Conservation (phyloP, 2,329 filamentous ascomycete genomes). For the Rosellinia necatrix region DNA sequence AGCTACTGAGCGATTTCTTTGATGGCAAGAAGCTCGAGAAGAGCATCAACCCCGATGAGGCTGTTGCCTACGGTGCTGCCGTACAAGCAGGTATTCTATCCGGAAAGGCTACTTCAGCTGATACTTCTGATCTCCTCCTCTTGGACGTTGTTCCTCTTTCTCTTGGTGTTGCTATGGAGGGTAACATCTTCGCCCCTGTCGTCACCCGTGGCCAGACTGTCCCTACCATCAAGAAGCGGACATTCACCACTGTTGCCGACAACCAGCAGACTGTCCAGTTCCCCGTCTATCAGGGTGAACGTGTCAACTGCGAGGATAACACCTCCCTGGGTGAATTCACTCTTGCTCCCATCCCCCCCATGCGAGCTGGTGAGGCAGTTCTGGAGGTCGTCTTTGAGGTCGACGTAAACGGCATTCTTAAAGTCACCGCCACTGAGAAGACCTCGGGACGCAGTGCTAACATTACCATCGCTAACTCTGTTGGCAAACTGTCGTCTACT, state of each 20-base stretch:
- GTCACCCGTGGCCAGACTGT: slow-evolving; percentile 80
- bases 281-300: slow-evolving; percentile 94
- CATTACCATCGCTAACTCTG: slow-evolving; percentile 99
- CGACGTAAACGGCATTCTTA: slow-evolving; percentile 99
- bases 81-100: slow-evolving; percentile 99
- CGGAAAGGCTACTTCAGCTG: slow-evolving; percentile 94
- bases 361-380: slow-evolving; percentile 94
- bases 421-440: slow-evolving; percentile 99
- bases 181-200: slow-evolving; percentile 96
- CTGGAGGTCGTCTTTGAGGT: slow-evolving; percentile 99
- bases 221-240: slow-evolving; percentile 77
- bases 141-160: slow-evolving; percentile 96
- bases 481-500: slow-evolving; percentile 90
- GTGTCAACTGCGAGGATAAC: slow-evolving; percentile 98
- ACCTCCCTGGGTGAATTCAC: slow-evolving; percentile 98
- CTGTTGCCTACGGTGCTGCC: slow-evolving; percentile 97
- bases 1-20: slow-evolving; percentile 98
- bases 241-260: slow-evolving; percentile 85
- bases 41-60: slow-evolving; percentile 99
- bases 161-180: slow-evolving; percentile 99
- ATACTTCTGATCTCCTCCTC: slow-evolving; percentile 91
- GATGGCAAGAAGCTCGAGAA: slow-evolving; percentile 99
- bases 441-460: slow-evolving; percentile 96
- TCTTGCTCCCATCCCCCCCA: slow-evolving; percentile 81
- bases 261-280: slow-evolving; percentile 85